Conservation (phyloP, 2,329 filamentous ascomycete genomes). For the Sordariomycetes sp. region DNA sequence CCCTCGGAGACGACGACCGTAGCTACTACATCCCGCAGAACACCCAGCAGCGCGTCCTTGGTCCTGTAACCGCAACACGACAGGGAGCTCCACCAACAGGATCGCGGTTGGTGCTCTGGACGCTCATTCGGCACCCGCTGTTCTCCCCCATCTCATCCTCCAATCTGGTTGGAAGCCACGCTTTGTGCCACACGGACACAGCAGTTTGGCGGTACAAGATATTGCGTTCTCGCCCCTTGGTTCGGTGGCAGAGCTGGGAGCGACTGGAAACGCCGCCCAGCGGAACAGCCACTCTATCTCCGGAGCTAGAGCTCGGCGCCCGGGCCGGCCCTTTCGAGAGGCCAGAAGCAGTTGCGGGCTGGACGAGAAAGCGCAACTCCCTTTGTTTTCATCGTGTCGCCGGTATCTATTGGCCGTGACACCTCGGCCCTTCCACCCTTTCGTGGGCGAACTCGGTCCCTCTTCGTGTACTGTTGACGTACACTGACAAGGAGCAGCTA, state of each 20-base stretch:
- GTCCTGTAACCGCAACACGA: not conserved
- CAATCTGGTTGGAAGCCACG: not conserved
- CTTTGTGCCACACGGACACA: not conserved
- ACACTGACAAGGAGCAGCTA: not conserved
- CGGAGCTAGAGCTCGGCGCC: not conserved
- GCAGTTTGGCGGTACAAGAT: not conserved
- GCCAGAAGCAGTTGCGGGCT: not conserved
- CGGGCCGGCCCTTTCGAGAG: not conserved
- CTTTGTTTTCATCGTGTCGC: not conserved
- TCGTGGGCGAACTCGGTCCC: not conserved
- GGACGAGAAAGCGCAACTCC: not conserved
- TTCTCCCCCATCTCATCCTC: not conserved
- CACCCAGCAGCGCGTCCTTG: not conserved
- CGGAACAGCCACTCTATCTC: not conserved
- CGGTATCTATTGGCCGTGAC: not conserved
- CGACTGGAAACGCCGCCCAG: not conserved
- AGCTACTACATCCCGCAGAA: not conserved
- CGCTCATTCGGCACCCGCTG: not conserved
- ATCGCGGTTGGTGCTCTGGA: not conserved
- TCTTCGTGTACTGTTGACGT: not conserved
- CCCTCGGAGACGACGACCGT: not conserved
- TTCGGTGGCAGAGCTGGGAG: not conserved
- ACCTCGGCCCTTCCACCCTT: not conserved
- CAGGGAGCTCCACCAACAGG: not conserved
- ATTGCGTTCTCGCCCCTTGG: not conserved